Conservation (phyloP, 1,284 basidiomycete genomes). For the Ganoderma sp. region DNA sequence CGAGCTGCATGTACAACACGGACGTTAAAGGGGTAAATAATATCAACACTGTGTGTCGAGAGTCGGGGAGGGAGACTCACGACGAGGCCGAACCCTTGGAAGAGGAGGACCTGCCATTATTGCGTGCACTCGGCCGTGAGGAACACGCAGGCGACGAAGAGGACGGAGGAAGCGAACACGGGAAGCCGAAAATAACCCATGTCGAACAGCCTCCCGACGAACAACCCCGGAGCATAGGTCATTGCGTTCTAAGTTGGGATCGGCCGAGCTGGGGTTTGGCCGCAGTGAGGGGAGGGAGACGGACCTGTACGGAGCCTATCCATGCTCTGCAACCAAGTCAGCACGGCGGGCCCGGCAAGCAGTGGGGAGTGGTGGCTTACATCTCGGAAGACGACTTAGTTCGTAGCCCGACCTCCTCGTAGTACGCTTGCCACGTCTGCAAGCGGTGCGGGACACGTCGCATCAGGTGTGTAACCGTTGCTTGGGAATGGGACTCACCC, state of each 20-base stretch:
- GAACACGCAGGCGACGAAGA: conserved; percentile 52
- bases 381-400: neutral
- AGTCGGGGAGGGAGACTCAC: conserved; percentile 30
- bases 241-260: neutral
- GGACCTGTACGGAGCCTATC: neutral
- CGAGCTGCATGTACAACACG: neutral
- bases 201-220: conserved; percentile 54
- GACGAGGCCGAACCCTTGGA: conserved; percentile 52
- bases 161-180: conserved; percentile 35
- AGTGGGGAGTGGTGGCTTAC: neutral
- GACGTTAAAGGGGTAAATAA: too few species aligned
- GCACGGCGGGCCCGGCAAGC: neutral
- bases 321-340: neutral
- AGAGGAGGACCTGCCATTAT: conserved; percentile 59
- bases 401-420: neutral
- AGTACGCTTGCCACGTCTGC: neutral
- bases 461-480: neutral
- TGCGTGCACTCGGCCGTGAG: conserved; percentile 53
- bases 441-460: neutral
- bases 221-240: neutral
- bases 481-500: neutral
- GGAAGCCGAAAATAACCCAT: conserved; percentile 52
- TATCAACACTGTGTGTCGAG: too few species aligned
- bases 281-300: neutral
- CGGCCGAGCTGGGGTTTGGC: neutral